These are phyloP conservation scores for Ascochyta koolunga DNA, from an alignment of 2,329 filamentous ascomycete species.

Conservation along the genomic window DNA sequence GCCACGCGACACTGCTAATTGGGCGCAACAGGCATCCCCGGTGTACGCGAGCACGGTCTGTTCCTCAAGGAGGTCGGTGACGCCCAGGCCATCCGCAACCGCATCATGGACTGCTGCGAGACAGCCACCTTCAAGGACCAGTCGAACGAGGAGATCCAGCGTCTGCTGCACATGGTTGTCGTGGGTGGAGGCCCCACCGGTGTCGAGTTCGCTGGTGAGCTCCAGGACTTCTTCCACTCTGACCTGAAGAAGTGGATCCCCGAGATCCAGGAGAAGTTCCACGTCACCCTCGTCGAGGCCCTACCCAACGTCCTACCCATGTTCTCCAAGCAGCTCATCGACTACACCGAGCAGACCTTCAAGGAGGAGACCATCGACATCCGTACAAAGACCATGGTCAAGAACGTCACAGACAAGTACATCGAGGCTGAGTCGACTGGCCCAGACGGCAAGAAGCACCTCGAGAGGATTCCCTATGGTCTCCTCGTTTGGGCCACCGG, in stretches of 20 bases:
- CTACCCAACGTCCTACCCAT: constrained; percentile 95
- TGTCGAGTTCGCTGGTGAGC: constrained; percentile 97
- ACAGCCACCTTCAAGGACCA: constrained; percentile 99
- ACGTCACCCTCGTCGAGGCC: constrained; percentile 96
- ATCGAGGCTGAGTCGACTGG: constrained; percentile 87
- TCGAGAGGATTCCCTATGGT: constrained; percentile 86
- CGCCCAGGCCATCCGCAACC: constrained; percentile 94
- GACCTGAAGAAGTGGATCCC: constrained; percentile 98
- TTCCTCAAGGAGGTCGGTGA: constrained; percentile 99
- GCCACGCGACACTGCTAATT: constrained; percentile 22
- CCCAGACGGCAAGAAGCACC: constrained; percentile 82
- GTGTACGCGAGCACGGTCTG: constrained; percentile 92
- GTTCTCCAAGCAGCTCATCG: constrained; percentile 98
- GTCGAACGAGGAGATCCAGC: constrained; percentile 82
- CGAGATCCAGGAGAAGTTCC: constrained; percentile 92
- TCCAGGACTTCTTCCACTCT: constrained; percentile 98
- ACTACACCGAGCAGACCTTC: constrained; percentile 99
- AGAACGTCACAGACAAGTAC: constrained; percentile 89
- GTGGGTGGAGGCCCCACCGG: constrained; percentile 87
- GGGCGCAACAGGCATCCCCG: constrained; percentile 70
- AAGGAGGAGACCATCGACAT: constrained; percentile 98
- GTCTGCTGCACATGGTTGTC: constrained; percentile 95
- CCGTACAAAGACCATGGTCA: constrained; percentile 98
- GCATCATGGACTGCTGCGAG: constrained; percentile 99
- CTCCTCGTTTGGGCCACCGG: constrained; percentile 98